phyloP scores from a whole-genome alignment of 2,329 filamentous ascomycete species.

The Cryoendolithus antarcticus region DNA sequence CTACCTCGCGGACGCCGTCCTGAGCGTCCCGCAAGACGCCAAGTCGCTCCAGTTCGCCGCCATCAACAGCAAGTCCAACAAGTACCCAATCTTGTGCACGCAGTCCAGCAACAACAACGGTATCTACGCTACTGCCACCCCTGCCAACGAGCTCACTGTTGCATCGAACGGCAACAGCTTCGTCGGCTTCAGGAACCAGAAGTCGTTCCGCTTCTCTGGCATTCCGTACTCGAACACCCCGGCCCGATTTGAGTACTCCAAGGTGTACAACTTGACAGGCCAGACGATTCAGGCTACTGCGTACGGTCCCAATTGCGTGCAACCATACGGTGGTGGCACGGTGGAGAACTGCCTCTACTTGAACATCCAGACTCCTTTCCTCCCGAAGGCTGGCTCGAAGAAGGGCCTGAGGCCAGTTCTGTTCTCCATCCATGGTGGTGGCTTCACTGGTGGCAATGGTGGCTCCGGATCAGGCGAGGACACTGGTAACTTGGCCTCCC shows the following conservation, averaged over 20 bases:
- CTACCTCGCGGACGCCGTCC: conserved; percentile 29
- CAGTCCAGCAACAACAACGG: conserved; percentile 31
- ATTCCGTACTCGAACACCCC: conserved; percentile 34
- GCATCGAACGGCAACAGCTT: conserved; percentile 33
- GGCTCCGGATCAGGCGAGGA: conserved; percentile 28
- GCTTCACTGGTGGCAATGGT: conserved; percentile 39
- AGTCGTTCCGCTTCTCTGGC: conserved; percentile 38
- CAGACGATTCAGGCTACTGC: conserved; percentile 34
- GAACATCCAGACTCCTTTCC: conserved; percentile 36
- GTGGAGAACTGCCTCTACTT: conserved; percentile 38
- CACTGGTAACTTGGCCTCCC: conserved; percentile 41
- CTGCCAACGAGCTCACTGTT: conserved; percentile 29
- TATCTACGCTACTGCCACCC: conserved; percentile 20
- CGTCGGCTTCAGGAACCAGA: conserved; percentile 41
- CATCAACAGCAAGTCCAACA: conserved; percentile 15
- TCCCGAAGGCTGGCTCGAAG: conserved; percentile 29
- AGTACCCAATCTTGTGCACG: conserved; percentile 39
- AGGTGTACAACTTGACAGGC: conserved; percentile 32
- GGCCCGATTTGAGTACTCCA: conserved; percentile 35
- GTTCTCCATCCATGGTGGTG: conserved; percentile 45
- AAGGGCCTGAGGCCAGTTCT: conserved; percentile 33
- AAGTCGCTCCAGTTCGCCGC: conserved; percentile 25
- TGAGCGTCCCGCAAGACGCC: conserved; percentile 19
- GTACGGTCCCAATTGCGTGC: conserved; percentile 35
- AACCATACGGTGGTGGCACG: conserved; percentile 17